Evolutionary conservation across 768 basidiomycete species (phyloP).

Genomic region (Tricholoma furcatifolium): DNA sequence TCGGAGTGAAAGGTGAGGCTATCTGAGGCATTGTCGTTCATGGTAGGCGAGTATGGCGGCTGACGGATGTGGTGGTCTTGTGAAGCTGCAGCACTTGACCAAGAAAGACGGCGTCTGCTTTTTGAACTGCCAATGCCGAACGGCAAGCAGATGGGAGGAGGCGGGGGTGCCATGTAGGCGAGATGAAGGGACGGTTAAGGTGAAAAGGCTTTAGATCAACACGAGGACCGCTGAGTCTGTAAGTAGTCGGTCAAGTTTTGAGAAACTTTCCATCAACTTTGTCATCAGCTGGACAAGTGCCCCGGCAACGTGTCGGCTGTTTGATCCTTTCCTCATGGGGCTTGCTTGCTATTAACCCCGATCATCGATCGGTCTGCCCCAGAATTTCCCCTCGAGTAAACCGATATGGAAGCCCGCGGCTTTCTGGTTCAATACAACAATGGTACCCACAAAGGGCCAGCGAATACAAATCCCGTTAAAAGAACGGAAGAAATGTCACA

Average conservation of each 20-base stretch:
- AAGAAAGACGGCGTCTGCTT: conserved; percentile 46
- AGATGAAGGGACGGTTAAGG: conserved; percentile 16
- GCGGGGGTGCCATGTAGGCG: conserved; percentile 50
- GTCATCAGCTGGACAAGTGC: conserved; percentile 12
- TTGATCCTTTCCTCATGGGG: conserved; percentile 16
- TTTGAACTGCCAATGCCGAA: conserved; percentile 45
- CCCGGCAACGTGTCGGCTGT: conserved; percentile 15
- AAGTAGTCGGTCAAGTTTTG: conserved; percentile 3
- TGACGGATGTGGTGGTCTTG: conserved; percentile 35
- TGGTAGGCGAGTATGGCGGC: conserved; percentile 43
- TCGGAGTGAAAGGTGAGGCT: conserved; percentile 59
- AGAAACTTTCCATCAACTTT: conserved; percentile 14
- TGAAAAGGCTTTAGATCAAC: conserved; percentile 1
- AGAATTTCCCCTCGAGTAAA: neutral
- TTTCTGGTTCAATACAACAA: neutral
- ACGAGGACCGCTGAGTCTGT: conserved; percentile 16
- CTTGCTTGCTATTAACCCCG: conserved; percentile 1
- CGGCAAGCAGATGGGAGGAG: conserved; percentile 62
- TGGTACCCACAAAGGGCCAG: neutral
- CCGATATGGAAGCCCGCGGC: neutral
- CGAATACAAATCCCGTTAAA: neutral
- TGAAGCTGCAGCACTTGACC: conserved; percentile 37
- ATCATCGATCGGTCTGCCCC: conserved; percentile 5
- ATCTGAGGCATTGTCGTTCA: conserved; percentile 38
- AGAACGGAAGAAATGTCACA: neutral